Evolutionary conservation across 1,139 yeast species (phyloP).

Genomic region (Kodamaea derodonti): DNA sequence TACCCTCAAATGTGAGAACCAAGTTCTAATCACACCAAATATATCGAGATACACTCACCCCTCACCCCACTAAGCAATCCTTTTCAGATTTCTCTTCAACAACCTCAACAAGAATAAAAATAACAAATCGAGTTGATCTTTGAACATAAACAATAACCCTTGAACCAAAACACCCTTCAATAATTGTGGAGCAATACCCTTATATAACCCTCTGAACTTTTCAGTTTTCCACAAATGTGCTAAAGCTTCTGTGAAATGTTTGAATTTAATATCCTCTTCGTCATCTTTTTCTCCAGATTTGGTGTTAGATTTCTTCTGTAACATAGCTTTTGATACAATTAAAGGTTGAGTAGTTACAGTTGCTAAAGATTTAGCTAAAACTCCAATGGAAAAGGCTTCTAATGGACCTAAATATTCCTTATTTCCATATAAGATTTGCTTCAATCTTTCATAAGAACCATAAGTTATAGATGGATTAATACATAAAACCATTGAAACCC

Average conservation of each 20-base stretch:
- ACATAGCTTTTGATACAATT: constrained; percentile 79
- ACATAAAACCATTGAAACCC: constrained; percentile 76
- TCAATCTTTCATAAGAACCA: constrained; percentile 75
- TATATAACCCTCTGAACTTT: constrained; percentile 59
- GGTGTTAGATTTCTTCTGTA: constrained; percentile 50
- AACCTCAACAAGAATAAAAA: constrained; percentile 37
- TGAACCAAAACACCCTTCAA: constrained; percentile 82
- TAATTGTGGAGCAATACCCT: constrained; percentile 79
- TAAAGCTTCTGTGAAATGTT: constrained; percentile 53
- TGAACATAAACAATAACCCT: constrained; percentile 79
- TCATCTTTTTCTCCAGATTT: constrained; percentile 22
- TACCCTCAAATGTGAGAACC: too few species aligned
- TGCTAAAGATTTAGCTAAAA: constrained; percentile 75
- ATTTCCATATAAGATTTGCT: constrained; percentile 46
- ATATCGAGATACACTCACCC: too few species aligned
- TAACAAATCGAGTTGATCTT: constrained; percentile 58
- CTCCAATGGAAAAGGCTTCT: constrained; percentile 73
- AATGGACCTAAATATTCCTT: constrained; percentile 53
- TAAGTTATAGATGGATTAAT: constrained; percentile 86
- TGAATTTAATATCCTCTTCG: constrained; percentile 36
- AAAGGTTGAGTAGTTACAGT: constrained; percentile 81
- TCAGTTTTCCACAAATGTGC: constrained; percentile 45
- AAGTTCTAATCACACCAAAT: too few species aligned
- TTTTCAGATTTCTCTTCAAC: constrained; percentile 22
- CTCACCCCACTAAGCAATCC: too few species aligned